Conservation (phyloP, 2,329 filamentous ascomycete species). For the Aspergillus sp. region DNA sequence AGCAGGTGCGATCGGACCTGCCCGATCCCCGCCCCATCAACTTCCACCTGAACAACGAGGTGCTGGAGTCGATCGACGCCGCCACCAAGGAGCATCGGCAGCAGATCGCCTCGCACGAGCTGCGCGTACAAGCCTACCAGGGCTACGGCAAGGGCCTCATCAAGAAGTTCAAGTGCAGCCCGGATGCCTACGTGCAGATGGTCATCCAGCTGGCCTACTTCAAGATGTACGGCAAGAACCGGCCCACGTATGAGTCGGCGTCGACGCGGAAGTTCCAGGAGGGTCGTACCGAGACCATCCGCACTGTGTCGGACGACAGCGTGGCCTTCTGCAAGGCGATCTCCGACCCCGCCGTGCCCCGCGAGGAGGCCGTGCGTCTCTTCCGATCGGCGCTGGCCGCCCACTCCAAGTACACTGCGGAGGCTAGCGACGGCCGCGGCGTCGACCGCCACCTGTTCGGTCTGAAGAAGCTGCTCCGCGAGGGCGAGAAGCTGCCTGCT, state of each 20-base stretch:
- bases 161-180: slow-evolving; percentile 99
- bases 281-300: slow-evolving; percentile 94
- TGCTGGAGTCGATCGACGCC: slow-evolving; percentile 74
- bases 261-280: slow-evolving; percentile 93
- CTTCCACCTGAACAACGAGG: slow-evolving; percentile 74
- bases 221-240: slow-evolving; percentile 98
- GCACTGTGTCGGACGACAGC: slow-evolving; percentile 85
- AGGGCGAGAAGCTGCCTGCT: slow-evolving; percentile 76
- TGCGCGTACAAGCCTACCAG: slow-evolving; percentile 92
- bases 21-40: slow-evolving; percentile 75
- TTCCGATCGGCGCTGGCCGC: slow-evolving; percentile 79
- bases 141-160: slow-evolving; percentile 97
- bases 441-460: slow-evolving; percentile 98
- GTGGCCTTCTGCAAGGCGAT: slow-evolving; percentile 89
- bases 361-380: slow-evolving; percentile 66
- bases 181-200: slow-evolving; percentile 98
- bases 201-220: slow-evolving; percentile 96
- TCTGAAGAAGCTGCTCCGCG: slow-evolving; percentile 81
- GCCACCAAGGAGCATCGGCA: slow-evolving; percentile 76
- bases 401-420: slow-evolving; percentile 87
- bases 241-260: slow-evolving; percentile 96
- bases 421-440: slow-evolving; percentile 87
- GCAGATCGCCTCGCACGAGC: slow-evolving; percentile 83
- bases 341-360: slow-evolving; percentile 64
- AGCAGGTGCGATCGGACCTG: slow-evolving; percentile 74